Conservation (phyloP, 768 basidiomycete genomes). For the Lactarius akahatsu region DNA sequence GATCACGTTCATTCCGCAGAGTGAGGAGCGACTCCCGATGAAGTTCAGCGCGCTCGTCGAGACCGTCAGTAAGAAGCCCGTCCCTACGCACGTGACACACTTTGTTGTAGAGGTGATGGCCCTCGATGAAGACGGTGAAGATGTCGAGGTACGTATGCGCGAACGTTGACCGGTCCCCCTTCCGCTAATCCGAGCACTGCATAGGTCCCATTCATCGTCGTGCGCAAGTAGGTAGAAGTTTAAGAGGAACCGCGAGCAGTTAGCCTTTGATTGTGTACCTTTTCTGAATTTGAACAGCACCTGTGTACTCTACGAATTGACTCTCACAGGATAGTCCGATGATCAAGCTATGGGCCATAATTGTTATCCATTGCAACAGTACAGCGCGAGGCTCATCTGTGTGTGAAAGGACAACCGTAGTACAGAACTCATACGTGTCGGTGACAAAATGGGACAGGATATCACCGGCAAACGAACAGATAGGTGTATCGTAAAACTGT, state of each 20-base stretch:
- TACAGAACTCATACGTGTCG: conserved; percentile 18
- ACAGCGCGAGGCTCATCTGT: conserved; percentile 8
- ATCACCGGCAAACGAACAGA: conserved; percentile 12
- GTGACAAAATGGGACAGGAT: conserved; percentile 6
- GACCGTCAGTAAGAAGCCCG: conserved; percentile 90
- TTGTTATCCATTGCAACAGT: conserved; percentile 26
- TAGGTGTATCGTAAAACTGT: conserved; percentile 23
- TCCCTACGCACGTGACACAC: conserved; percentile 79
- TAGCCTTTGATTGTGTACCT: conserved; percentile 16
- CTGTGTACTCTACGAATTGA: conserved; percentile 8
- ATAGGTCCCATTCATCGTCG: conserved; percentile 82
- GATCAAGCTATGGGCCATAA: conserved; percentile 17
- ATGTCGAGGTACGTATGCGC: conserved; percentile 72
- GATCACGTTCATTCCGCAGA: conserved; percentile 45
- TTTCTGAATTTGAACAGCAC: background rate
- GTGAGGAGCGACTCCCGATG: conserved; percentile 85
- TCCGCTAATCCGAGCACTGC: conserved; percentile 10
- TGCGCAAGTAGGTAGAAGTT: conserved; percentile 50
- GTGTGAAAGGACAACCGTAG: conserved; percentile 18
- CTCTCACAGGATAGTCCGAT: conserved; percentile 3
- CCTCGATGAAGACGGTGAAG: conserved; percentile 87
- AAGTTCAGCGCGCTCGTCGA: conserved; percentile 90
- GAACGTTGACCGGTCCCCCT: background rate
- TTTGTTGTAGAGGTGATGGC: conserved; percentile 95
- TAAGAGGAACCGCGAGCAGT: background rate